Percentiles rank a stretch among this genome's conserved stretches.
Conservation (phyloP, 257 asterid genomes). For the Henckelia pumila region DNA sequence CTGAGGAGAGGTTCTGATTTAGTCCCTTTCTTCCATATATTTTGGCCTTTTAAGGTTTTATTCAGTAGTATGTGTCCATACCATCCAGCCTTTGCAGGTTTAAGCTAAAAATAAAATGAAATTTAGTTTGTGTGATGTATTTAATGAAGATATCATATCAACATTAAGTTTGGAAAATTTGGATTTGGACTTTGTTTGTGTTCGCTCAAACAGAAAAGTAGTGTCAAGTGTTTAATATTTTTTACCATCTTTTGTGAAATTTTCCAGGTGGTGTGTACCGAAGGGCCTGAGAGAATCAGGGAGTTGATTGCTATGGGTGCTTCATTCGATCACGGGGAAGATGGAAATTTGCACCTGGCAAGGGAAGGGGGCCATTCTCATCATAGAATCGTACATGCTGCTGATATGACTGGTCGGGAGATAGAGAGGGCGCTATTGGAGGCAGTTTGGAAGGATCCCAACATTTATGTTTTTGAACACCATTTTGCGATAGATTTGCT, state of each 20-base stretch:
- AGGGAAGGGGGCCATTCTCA: conserved; percentile 99
- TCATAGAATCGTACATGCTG: conserved; percentile 92
- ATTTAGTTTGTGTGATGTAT: not conserved
- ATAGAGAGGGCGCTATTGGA: conserved; percentile 90
- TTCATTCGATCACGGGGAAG: conserved; percentile 96
- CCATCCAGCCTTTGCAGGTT: not conserved
- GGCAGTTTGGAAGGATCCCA: conserved; percentile 82
- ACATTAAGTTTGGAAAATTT: not conserved
- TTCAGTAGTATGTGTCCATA: no score
- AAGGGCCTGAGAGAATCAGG: conserved; percentile 94
- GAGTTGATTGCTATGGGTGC: conserved; percentile 99
- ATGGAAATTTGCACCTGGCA: conserved; percentile 95
- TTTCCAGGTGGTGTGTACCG: conserved; percentile 94
- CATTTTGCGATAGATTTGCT: conserved; percentile 92
- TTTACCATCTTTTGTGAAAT: conserved; percentile 21
- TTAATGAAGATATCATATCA: not conserved
- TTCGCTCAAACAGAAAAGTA: not conserved
- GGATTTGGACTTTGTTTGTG: not conserved
- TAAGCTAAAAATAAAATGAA: not conserved
- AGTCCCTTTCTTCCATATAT: not conserved
- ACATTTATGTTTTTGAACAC: conserved; percentile 80
- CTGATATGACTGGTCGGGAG: conserved; percentile 98
- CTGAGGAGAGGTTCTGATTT: not conserved
- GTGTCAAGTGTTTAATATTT: conserved; percentile 10
- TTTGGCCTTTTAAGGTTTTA: no score